Conservation (phyloP, 2,329 filamentous ascomycete genomes). For the Meredithiella fracta region DNA sequence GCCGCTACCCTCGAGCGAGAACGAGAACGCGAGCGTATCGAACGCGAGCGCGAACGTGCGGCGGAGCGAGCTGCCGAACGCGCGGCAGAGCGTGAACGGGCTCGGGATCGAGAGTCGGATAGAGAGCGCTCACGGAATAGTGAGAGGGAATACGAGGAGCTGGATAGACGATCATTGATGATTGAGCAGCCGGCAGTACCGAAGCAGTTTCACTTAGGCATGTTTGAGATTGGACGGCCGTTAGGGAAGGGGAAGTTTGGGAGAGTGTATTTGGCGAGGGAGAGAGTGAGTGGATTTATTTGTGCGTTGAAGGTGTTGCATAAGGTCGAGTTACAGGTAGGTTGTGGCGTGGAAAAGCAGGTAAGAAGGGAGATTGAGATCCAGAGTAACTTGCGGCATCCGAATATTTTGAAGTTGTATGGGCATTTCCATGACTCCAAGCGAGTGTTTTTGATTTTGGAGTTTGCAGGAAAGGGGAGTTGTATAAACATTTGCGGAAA, state of each 20-base stretch:
- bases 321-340: slow-evolving; percentile 66
- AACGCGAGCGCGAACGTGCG: slow-evolving; percentile 4
- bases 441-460: slow-evolving; percentile 72
- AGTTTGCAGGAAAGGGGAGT: slow-evolving; percentile 71
- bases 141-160: slow-evolving; percentile 37
- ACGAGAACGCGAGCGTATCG: slow-evolving; percentile 8
- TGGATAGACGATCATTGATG: slow-evolving; percentile 36
- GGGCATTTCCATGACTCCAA: slow-evolving; percentile 83
- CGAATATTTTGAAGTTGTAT: slow-evolving; percentile 69
- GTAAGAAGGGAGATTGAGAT: slow-evolving; percentile 80
- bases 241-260: slow-evolving; percentile 80
- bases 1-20: slow-evolving; percentile 8
- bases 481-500: slow-evolving; percentile 72
- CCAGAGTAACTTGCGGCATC: slow-evolving; percentile 71
- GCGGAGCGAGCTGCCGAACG: not conserved
- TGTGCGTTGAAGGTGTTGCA: slow-evolving; percentile 77
- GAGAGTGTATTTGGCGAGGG: slow-evolving; percentile 68
- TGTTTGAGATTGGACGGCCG: slow-evolving; percentile 84
- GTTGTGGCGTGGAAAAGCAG: slow-evolving; percentile 60
- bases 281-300: slow-evolving; percentile 63
- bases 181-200: slow-evolving; percentile 39
- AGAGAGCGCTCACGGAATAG: slow-evolving; percentile 5
- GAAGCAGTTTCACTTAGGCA: slow-evolving; percentile 68
- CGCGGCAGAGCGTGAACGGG: slow-evolving; percentile 3
- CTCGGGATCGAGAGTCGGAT: not conserved